Conservation (phyloP, 2,329 filamentous ascomycete species). For the Hypoxylon sp. region DNA sequence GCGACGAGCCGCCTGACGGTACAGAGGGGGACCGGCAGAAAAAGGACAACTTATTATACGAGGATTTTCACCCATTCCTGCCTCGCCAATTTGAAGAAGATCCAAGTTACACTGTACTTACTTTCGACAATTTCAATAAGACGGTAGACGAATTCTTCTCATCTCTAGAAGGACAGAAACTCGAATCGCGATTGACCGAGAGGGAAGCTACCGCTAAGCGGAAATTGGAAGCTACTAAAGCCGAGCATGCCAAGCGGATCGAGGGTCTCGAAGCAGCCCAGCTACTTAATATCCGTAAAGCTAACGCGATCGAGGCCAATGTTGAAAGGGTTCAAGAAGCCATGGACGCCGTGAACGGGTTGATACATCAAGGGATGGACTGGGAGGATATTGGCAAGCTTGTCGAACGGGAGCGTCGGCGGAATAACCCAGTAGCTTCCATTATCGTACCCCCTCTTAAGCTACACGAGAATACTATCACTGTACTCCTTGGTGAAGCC, state of each 20-base stretch:
- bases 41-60: conserved; percentile 76
- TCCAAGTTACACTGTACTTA: conserved; percentile 75
- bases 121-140: conserved; percentile 89
- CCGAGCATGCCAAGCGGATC: conserved; percentile 87
- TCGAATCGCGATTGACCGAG: conserved; percentile 86
- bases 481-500: conserved; percentile 81
- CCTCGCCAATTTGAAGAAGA: conserved; percentile 84
- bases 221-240: conserved; percentile 86
- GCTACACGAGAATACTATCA: conserved; percentile 89
- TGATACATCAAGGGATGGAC: conserved; percentile 96
- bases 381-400: conserved; percentile 93
- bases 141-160: conserved; percentile 98
- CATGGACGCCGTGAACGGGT: conserved; percentile 89
- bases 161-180: conserved; percentile 92
- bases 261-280: conserved; percentile 87
- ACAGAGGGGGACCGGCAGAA: conserved; percentile 57
- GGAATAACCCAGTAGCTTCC: conserved; percentile 86
- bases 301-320: conserved; percentile 91
- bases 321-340: conserved; percentile 92
- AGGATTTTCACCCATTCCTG: conserved; percentile 95
- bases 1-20: conserved; percentile 49
- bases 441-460: conserved; percentile 91
- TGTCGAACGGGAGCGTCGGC: conserved; percentile 87
- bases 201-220: conserved; percentile 84
- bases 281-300: conserved; percentile 87